Base-by-base conservation (phyloP, 768 basidiomycete genomes). In the Crassisporium funariophilum region DNA sequence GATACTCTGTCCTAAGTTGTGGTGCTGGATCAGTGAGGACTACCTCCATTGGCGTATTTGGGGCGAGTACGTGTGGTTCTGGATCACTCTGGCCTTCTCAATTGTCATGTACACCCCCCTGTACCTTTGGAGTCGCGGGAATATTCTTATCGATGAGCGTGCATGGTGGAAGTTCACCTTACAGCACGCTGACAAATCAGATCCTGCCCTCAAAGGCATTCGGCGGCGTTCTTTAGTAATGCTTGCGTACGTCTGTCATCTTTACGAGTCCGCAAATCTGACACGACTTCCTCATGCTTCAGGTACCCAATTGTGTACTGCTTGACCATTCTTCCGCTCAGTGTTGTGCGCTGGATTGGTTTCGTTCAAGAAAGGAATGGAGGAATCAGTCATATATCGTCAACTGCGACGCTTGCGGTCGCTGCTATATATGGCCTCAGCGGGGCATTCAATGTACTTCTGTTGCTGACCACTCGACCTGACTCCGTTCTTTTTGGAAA, bases 61-160 rank as follows among this genome's bases (percentile, higher is more conserved):
- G 36, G 73, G 70, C 1, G 74, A 75, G 55, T 76, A 76, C 43
- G 20, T 73, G 13, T 76, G 76, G 76, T 60, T 76, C 31, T 75
- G 76, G 76, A 35, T 71, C 25, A 63, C 73, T 4, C 58, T 75
- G 5, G 52, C 56, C 22, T 47, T 67, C 34, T 72, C 72, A 5
- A 42, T 63, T 16, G 13, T 67, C 3, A 45, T 63, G 1, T 76
- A 74, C 47, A 52, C 67, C 42, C 62, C 66, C 0, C 61, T 74
- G 12, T 73, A 64, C 54, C 59, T 73, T 46, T 67, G 69, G 62
- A 60, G 61, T 11, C 55, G 62, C 12, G 68, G 70, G 4, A 67
- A 68, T 52, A 58, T 73, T 42, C 54, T 53, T 15, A 54, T 66
- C n/a, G 53, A 64, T 44, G 54, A 60, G 10, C 36, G 55, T 4